Base-by-base conservation (phyloP, 306 rosid genomes). In the Rosa chinensis region DNA sequence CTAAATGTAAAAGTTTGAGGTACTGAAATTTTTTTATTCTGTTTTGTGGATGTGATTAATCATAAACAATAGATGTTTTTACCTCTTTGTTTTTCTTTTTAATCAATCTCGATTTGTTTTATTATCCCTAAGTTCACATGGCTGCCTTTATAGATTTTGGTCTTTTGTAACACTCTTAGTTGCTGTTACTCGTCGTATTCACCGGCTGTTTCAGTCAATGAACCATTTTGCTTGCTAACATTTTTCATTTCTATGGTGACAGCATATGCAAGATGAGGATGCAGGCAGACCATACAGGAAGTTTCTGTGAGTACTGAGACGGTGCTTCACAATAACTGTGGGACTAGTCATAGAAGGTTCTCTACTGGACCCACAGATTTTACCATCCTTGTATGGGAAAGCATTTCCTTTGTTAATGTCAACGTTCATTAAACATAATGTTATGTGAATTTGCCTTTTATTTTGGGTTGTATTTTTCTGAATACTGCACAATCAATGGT, bases 241-340 rank as follows among this genome's bases (percentile, higher is more conserved):
- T 28, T 75, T 75, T 78, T 66, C 17, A 74, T 43, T 42, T 8
- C 8, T 10, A 2, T 80, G 71, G 67, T 78, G 72, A 66, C 93
- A 92, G 97, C 96, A 92, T 78, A 92, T 92, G 96, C 98, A 94
- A 88, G 98, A 94, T 79, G 98, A 94, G 79, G 98, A 94, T 82
- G 89, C 89, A 40, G 97, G 97, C 73, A 80, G 96, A 77, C 94
- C 98, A 0, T 88, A 94, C 92, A 84, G 96, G 86, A 94, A 92
- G 85, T 94, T 94, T 84, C 50, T 90, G 53, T 92, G 87, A 89
- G 85, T 70, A 58, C 28, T 43, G 7, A 18, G 49, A 43, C 43
- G 50, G n/a, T 48, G 74, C 53, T 85, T 81, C 61, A 79, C 78
- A 86, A 84, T 89, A 86, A 89, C 77, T 74, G 81, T 45, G 82